Evolutionary conservation across 192 early-diverging fungal species (phyloP).

Genomic region (Entomortierella beljakovae): DNA sequence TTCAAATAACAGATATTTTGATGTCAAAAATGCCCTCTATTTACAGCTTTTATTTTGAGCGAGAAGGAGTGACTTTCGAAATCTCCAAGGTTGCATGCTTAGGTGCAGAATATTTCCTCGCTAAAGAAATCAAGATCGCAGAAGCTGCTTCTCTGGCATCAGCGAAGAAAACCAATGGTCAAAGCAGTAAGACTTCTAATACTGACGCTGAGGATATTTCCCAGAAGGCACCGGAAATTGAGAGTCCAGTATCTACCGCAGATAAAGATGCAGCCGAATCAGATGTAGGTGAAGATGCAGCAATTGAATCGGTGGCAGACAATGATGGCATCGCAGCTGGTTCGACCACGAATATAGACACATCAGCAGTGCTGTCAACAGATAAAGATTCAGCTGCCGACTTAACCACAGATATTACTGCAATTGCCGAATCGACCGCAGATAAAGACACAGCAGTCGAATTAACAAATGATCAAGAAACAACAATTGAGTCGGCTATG

Average conservation of each 20-base stretch:
- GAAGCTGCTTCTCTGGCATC: neutral
- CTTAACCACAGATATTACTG: neutral
- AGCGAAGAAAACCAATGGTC: neutral
- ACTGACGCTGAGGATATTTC: neutral
- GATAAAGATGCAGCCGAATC: too few relatives aligned
- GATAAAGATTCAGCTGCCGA: neutral
- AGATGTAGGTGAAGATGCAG: neutral
- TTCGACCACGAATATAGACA: too few relatives aligned
- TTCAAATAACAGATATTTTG: slow-evolving; percentile 74
- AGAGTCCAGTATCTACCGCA: neutral
- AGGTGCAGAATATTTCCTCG: slow-evolving; percentile 23
- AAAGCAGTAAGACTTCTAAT: neutral
- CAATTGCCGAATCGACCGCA: too few relatives aligned
- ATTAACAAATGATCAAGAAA: too few relatives aligned
- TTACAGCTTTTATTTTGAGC: slow-evolving; percentile 69
- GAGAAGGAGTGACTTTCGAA: slow-evolving; percentile 81
- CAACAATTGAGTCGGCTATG: too few relatives aligned
- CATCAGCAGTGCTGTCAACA: too few relatives aligned
- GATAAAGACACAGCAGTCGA: too few relatives aligned
- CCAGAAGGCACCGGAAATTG: neutral
- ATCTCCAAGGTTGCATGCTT: slow-evolving; percentile 61
- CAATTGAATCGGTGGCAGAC: neutral
- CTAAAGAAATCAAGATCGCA: slow-evolving; percentile 8
- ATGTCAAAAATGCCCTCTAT: slow-evolving; percentile 69
- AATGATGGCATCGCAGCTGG: too few relatives aligned